Base-by-base conservation (phyloP, 2,329 filamentous ascomycete species). In the Byssothecium circinans region DNA sequence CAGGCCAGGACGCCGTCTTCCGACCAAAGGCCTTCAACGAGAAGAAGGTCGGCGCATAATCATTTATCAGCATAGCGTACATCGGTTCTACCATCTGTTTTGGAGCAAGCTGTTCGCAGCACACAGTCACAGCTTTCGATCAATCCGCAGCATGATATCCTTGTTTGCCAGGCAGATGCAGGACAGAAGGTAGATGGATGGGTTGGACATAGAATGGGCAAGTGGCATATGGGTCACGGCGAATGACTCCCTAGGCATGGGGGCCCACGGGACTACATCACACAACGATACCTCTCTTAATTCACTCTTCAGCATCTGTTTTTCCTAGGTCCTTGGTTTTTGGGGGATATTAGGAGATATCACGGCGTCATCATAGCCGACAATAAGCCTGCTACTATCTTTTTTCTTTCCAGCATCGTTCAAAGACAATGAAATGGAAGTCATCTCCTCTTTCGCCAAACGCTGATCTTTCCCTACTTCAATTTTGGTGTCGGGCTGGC, bases 1-100 rank as follows among this genome's bases (percentile, higher is more conserved):
- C 83, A 22, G 77, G 88, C 58, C 91, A 96, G 73, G 91, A 96
- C 64, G 91, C 91, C 57, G 86, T 89, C 71, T 91, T 94, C 80
- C 84, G 87, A 55, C 82, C 75, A 23, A 75, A 74, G 52, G 50
- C 40, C 15, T 45, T 68, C 38, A 62, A 49, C 56, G 68, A 71
- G 58, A 71, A 71, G 64, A 70, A 68, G 46, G 51, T 70, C 18
- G 19, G 58, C 40, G 60, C 61, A 49, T 70, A 63, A 52, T 3
- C 27, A 12, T 23, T 18, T 12, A 32, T 12, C 14, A 12, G 8
- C 11, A 5, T 8, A 4, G 6, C 23, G 30, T 30, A 29, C 7
- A 15, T 39, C 23, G 23, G 11, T 30, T 41, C 23, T 6, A 20
- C 30, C 30, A 23, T 49, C 23, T 17, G 10, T 25, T 30, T 41